Evolutionary conservation across 2,329 filamentous ascomycete species (phyloP), one percentile per base, ranked within the genome.

Genomic region (Fusarium concolor): DNA sequence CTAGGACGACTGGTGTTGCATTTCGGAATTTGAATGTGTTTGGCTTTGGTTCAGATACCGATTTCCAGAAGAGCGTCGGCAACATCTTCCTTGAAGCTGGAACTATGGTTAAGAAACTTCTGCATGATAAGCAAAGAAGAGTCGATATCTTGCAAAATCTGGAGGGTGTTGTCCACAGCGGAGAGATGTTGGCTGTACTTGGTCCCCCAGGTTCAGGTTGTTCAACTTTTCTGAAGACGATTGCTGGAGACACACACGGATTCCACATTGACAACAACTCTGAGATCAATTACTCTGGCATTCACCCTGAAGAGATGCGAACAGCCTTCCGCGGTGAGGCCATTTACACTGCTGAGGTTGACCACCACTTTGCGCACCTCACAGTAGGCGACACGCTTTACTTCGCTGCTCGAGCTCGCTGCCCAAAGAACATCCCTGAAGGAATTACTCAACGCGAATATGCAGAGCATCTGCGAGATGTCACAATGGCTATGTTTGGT

Each of bases 281-380:
- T 0, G 86, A 91, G 64, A 86, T 96, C 74, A 94, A 95, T 80
- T 96, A 95, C 75, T 90, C 71, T n/a, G 70, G 89, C 64, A 85
- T 92, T 65, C 81, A 86, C 0, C 85, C 90, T 33, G 79, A 91
- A 71, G 86, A 92, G 72, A 94, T 95, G 90, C 86, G 90, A 77
- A 87, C 86, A 4, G 83, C 86, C 53, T 93, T 94, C 79, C 88
- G 90, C 20, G 92, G 92, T 59, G 92, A 95, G 79, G 91, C 90
- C 52, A 93, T 95, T 75, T 95, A 94, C 79, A 93, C 90, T 0
- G 91, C 91, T 51, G 92, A 94, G 77, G 90, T 92, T 31, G 92
- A 95, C 76, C 89, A 90, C 7, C 91, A 93, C 77, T 93, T 93
- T 75, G 90, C 91, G 6, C 86, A 89, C 78, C 80, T 94, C 65